Evolutionary conservation across 306 rosid genomes (phyloP), one percentile per base, ranked within the genome.

Genomic region (Cucurbita argyrosperma): DNA sequence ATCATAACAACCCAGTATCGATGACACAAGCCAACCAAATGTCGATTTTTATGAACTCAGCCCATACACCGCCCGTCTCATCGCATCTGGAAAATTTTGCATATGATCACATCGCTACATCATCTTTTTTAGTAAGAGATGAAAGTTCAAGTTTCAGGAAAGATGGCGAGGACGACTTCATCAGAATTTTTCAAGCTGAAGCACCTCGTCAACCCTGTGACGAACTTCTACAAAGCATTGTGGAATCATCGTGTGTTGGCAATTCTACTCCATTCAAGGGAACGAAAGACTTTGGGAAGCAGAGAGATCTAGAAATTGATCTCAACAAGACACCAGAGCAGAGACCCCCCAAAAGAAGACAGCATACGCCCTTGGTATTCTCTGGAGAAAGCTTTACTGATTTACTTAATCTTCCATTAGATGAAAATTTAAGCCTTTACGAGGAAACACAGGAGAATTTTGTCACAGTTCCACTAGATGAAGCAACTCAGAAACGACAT

Each of bases 331-430:
- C 97, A 69, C 95, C 97, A 38, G 81, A 68, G 77, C 90, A 83
- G 88, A 94, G 88, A 83, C 74, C 86, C 67, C 75, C 88, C 26
- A 85, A 79, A 78, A 82, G 89, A 76, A 86, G 84, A 82, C 91
- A 94, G 74, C 96, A 89, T 81, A 91, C 91, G 79, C 97, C 97
- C 23, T 87, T 85, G 81, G 97, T 85, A 74, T 80, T 91, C 61
- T 75, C 39, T 55, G 97, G 87, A 84, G 86, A 84, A 56, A 90
- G 85, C 30, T 70, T 68, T 46, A 46, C 74, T 35, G 60, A 70
- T 70, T 9, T 78, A 52, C 75, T 83, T 43, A 70, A 76, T 23
- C 74, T 86, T 65, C 54, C 62, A 38, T 64, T 65, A 75, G 82
- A 80, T 54, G 92, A 80, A 82, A 81, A 80, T 78, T 71, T 81